Conservation (phyloP, 768 basidiomycete genomes). For the Mycena floridula region DNA sequence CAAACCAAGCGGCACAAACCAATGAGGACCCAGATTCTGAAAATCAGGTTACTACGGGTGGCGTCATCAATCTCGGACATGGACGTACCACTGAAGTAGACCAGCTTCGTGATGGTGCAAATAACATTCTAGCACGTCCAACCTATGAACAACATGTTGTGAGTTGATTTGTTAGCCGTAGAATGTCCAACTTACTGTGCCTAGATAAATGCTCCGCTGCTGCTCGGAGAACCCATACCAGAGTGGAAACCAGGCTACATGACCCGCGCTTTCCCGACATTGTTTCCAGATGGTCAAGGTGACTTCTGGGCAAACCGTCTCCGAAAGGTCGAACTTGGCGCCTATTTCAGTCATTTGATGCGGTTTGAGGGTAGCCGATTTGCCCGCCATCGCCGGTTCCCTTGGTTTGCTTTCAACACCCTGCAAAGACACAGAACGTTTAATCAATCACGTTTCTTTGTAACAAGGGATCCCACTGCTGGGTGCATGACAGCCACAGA, state of each 20-base stretch:
- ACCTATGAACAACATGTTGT: background rate
- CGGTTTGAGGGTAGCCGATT: background rate
- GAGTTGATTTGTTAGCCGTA: background rate
- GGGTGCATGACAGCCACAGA: background rate
- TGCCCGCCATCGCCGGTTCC: constrained; percentile 1
- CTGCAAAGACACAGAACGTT: background rate
- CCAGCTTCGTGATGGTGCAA: background rate
- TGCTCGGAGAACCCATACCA: background rate
- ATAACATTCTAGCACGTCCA: background rate
- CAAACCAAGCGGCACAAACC: background rate
- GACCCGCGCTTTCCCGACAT: background rate
- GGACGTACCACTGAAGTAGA: background rate
- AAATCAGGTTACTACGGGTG: background rate
- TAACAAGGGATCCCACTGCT: background rate
- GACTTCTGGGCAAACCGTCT: background rate
- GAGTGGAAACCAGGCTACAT: background rate
- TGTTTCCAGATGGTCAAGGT: background rate
- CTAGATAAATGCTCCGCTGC: background rate
- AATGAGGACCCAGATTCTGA: background rate
- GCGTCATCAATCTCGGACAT: background rate
- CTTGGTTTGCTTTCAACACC: constrained; percentile 2
- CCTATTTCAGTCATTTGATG: background rate
- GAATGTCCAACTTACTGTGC: background rate
- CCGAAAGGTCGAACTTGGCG: background rate
- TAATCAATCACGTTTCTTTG: background rate